Evolutionary conservation across 805 yeast genomes (phyloP).

Genomic region (Myxozyma neglecta): DNA sequence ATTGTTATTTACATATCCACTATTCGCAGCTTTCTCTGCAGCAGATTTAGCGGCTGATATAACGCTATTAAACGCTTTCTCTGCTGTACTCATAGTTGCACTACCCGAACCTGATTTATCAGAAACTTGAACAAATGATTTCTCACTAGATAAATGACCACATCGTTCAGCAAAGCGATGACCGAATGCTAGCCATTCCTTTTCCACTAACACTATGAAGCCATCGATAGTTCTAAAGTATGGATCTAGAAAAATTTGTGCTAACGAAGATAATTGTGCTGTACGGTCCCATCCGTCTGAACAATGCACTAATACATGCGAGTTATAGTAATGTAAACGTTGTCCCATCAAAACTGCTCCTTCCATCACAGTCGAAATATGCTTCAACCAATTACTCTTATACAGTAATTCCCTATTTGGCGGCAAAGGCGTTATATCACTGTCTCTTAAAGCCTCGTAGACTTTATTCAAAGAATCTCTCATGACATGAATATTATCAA

Average conservation of each 20-base stretch:
- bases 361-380: constrained; percentile 64
- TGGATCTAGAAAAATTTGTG: constrained; percentile 88
- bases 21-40: constrained; percentile 16
- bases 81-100: constrained; percentile 43
- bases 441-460: constrained; percentile 60
- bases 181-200: constrained; percentile 95
- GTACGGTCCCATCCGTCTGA: constrained; percentile 99
- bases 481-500: constrained; percentile 95
- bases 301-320: constrained; percentile 86
- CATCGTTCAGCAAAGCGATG: constrained; percentile 82
- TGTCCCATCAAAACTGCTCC: constrained; percentile 77
- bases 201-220: constrained; percentile 79
- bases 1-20: constrained; percentile 10
- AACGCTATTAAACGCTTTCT: constrained; percentile 50
- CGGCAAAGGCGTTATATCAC: constrained; percentile 58
- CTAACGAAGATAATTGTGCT: constrained; percentile 78
- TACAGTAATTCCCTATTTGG: constrained; percentile 58
- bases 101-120: constrained; percentile 26
- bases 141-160: constrained; percentile 66
- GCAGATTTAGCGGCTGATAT: constrained; percentile 44
- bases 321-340: constrained; percentile 77
- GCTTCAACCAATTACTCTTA: constrained; percentile 77
- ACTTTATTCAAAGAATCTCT: constrained; percentile 74
- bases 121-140: constrained; percentile 33
- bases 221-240: constrained; percentile 86